These are phyloP conservation scores for Phytophthora rubi DNA, from an alignment of 352 stramenopile genomes.

Conservation along the genomic window DNA sequence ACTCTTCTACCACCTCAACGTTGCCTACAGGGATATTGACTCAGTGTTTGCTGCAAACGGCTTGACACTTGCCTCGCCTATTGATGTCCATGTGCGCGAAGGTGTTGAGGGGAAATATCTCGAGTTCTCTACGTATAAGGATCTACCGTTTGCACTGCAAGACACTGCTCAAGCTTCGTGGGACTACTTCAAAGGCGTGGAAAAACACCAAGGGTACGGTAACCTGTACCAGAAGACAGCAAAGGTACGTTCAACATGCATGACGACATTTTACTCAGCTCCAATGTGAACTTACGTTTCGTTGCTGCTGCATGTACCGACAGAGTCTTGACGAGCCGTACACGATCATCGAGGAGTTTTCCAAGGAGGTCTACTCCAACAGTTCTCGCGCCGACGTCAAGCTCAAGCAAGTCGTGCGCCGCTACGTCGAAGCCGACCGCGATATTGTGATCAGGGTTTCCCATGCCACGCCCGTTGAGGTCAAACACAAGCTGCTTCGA, in stretches of 20 bases:
- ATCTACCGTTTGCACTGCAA: slow-evolving; percentile 29
- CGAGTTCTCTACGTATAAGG: slow-evolving; percentile 34
- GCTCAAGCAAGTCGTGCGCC: slow-evolving; percentile 60
- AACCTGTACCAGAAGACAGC: slow-evolving; percentile 37
- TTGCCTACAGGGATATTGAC: slow-evolving; percentile 32
- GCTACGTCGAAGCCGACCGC: slow-evolving; percentile 59
- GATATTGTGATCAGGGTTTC: slow-evolving; percentile 67
- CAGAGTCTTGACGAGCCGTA: slow-evolving; percentile 46
- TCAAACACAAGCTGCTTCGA: slow-evolving; percentile 48
- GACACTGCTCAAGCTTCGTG: slow-evolving; percentile 21
- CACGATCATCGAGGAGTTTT: slow-evolving; percentile 64
- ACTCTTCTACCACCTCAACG: slow-evolving; percentile 29
- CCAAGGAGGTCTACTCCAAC: slow-evolving; percentile 57
- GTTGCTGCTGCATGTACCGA: background rate
- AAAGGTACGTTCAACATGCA: slow-evolving; percentile 12
- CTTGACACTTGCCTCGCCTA: slow-evolving; percentile 22
- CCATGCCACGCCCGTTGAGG: slow-evolving; percentile 48
- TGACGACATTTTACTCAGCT: background rate
- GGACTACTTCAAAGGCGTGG: slow-evolving; percentile 32
- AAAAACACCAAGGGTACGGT: slow-evolving; percentile 35
- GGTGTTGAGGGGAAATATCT: slow-evolving; percentile 31
- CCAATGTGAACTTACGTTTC: background rate
- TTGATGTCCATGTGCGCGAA: slow-evolving; percentile 34
- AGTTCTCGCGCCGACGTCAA: slow-evolving; percentile 50
- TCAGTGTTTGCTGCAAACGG: slow-evolving; percentile 35